Evolutionary conservation across 2,329 filamentous ascomycete genomes (phyloP).

Genomic region (Phyllosticta capitalensis): DNA sequence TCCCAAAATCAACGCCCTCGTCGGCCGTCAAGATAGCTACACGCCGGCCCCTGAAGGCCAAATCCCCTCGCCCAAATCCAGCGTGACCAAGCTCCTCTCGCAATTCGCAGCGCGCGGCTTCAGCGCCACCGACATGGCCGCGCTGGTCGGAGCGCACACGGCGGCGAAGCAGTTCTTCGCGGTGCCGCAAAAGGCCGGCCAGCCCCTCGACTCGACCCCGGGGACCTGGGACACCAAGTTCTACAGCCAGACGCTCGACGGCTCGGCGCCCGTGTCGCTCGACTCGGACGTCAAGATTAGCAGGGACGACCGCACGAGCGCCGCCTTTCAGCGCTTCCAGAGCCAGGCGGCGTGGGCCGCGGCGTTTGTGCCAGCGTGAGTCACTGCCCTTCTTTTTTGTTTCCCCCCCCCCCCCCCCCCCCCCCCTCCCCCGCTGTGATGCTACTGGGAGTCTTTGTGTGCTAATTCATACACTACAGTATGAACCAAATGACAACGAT

Average conservation of each 20-base stretch:
- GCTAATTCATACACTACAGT: background rate
- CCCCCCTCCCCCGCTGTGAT: too few species aligned
- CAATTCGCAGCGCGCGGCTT: constrained; percentile 45
- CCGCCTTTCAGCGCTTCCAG: constrained; percentile 15
- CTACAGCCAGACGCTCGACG: constrained; percentile 33
- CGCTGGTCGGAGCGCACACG: constrained; percentile 47
- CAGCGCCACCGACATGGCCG: constrained; percentile 40
- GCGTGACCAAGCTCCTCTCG: constrained; percentile 34
- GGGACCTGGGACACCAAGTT: constrained; percentile 43
- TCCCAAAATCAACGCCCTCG: constrained; percentile 41
- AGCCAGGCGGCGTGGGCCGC: constrained; percentile 21
- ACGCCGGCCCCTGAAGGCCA: constrained; percentile 33
- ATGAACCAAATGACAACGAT: constrained; percentile 29
- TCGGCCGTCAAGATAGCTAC: constrained; percentile 39
- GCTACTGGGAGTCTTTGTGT: too few species aligned
- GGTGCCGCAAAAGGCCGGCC: constrained; percentile 29
- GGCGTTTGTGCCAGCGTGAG: constrained; percentile 20
- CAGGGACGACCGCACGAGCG: constrained; percentile 19
- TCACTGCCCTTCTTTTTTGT: background rate
- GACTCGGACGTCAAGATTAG: constrained; percentile 20
- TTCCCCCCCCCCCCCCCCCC: background rate
- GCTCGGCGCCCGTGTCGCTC: constrained; percentile 14
- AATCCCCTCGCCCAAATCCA: constrained; percentile 35
- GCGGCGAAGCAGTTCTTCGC: constrained; percentile 40
- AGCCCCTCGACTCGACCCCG: constrained; percentile 40